Base-by-base conservation (phyloP, 106 monocot genomes). In the Apostasia shenzhenica region DNA sequence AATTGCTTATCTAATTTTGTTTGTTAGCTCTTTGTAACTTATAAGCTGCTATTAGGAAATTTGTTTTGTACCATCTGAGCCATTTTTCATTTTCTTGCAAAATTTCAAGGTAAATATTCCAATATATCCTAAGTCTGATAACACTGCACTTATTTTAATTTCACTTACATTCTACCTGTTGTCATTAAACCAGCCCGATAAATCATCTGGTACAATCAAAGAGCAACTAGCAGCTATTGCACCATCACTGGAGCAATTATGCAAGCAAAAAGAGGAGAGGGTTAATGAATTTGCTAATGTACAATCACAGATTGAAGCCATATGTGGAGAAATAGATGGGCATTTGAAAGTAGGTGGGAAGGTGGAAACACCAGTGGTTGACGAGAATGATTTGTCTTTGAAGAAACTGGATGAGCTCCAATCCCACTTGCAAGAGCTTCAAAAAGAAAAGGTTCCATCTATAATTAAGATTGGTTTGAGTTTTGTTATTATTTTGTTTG, bases 171-270 rank as follows among this genome's bases (percentile, higher is more conserved):
- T 42, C 5, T 44, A 45, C 44, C 45, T 61, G 40, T 50, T 50
- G 4, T 40, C 41, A 2, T 9, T 8, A 44, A 11, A 13, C 37
- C 81, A 97, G 97, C 82, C 92, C 72, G 92, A 92, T 63, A 86
- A 88, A 62, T 84, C 89, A 51, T 73, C 84, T 68, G 84, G 82
- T 3, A 92, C 97, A 50, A 97, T 97, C 69, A 97, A 89, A 71
- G 86, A 92, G 62, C 97, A 97, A 68, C 75, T 97, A 48, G 86
- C 84, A 61, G 92, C 86, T 68, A 92, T 97, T 51, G 81, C 89
- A 38, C 92, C 97, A 53, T 69, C 75, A 12, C 60, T 97, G 55
- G 91, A 97, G 63, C 78, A 87, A 43, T 72, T 97, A 60, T 74
- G 75, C 73, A 68, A 89, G 66, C 82, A 87, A 67, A 97, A 89